Conservation (phyloP, 2,329 filamentous ascomycete genomes). For the Aspergillus proliferans region DNA sequence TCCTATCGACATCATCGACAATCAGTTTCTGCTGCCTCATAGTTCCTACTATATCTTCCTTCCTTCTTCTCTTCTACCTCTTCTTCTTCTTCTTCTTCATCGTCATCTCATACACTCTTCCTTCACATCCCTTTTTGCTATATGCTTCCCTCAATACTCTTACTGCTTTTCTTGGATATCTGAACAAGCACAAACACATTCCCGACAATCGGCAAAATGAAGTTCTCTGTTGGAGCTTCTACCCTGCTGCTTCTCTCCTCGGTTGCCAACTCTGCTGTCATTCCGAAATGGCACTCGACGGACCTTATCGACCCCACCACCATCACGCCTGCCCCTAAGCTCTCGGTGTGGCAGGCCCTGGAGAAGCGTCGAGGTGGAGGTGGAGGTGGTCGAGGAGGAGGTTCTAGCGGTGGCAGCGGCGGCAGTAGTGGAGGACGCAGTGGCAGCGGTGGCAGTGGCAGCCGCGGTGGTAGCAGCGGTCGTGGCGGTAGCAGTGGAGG, state of each 20-base stretch:
- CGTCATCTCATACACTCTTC: background rate
- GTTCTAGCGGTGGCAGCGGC: conserved; percentile 20
- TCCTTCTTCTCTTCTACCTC: too few species aligned
- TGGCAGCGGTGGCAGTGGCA: conserved; percentile 12
- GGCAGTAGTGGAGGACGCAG: conserved; percentile 22
- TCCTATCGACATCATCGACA: too few species aligned
- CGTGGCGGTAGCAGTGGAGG: conserved; percentile 14
- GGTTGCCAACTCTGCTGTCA: conserved; percentile 21
- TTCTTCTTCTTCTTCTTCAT: too few species aligned
- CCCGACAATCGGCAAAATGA: conserved; percentile 20
- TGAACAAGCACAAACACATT: too few species aligned
- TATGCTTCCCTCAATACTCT: background rate
- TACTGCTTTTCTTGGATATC: background rate
- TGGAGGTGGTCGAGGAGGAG: conserved; percentile 31
- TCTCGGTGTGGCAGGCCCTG: conserved; percentile 21
- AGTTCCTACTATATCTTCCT: too few species aligned
- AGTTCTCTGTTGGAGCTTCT: conserved; percentile 21
- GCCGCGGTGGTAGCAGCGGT: conserved; percentile 17
- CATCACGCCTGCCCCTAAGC: conserved; percentile 5
- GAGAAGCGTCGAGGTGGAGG: conserved; percentile 47
- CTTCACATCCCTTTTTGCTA: background rate
- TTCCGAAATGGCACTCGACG: conserved; percentile 11
- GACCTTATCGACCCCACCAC: conserved; percentile 18
- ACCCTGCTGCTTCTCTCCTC: conserved; percentile 24
- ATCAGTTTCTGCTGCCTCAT: too few species aligned